phyloP scores from a whole-genome alignment of 176 grass and related monocot genomes.

The Aegilops longissima region DNA sequence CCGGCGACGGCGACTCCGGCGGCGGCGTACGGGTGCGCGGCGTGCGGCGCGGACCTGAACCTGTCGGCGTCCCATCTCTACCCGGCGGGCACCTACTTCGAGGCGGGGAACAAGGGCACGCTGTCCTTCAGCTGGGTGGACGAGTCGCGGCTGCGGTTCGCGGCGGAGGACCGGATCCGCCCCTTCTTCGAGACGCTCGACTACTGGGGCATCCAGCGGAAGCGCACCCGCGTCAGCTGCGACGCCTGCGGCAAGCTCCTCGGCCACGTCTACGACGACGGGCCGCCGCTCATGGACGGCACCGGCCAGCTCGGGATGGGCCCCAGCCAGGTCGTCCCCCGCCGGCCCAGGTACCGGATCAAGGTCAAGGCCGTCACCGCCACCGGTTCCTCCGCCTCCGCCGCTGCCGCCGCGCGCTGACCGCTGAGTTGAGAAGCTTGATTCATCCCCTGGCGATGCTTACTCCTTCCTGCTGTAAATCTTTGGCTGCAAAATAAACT shows the following conservation, averaged over 20 bases:
- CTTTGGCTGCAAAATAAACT: too few relatives aligned
- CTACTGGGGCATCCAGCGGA: conserved; percentile 92
- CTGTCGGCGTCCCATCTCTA: conserved; percentile 65
- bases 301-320: conserved; percentile 74
- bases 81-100: conserved; percentile 66
- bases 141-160: conserved; percentile 66
- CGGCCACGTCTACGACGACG: conserved; percentile 90
- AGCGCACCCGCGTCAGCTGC: conserved; percentile 68
- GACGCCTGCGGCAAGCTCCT: conserved; percentile 60
- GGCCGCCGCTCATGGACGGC: conserved; percentile 61
- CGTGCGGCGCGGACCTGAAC: conserved; percentile 75
- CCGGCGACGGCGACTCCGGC: not conserved
- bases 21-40: conserved; percentile 49
- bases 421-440: not conserved
- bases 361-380: conserved; percentile 72
- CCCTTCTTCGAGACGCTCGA: conserved; percentile 84
- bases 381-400: not conserved
- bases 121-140: conserved; percentile 92
- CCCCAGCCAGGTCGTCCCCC: conserved; percentile 71
- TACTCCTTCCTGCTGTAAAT: not conserved
- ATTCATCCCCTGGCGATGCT: too few relatives aligned
- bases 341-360: conserved; percentile 70
- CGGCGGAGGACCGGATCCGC: conserved; percentile 60
- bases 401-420: not conserved
- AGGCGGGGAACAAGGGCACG: conserved; percentile 91